Evolutionary conservation across 331 rosid species (phyloP).

Genomic region (Dryas integrifolia): DNA sequence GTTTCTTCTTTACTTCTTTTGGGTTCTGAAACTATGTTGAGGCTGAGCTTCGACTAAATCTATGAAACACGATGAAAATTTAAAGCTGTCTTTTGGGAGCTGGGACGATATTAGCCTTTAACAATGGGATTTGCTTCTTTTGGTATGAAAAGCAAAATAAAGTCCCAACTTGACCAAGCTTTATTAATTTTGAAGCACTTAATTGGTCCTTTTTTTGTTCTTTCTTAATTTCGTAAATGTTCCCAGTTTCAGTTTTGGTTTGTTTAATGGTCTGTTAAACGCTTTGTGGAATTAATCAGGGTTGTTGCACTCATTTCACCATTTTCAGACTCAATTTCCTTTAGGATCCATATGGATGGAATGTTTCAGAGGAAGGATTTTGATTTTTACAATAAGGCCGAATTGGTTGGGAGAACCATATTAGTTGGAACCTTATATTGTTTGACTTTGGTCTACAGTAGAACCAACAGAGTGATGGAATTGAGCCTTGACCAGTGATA

Average conservation of each 20-base stretch:
- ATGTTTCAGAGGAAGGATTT: not conserved
- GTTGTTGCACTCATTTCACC: too few relatives aligned
- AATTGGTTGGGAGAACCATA: not conserved
- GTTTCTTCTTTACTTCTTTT: not conserved
- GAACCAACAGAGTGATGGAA: too few relatives aligned
- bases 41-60: not conserved
- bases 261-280: too few relatives aligned
- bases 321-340: not conserved
- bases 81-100: not conserved
- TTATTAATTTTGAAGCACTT: not conserved
- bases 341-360: not conserved
- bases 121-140: not conserved
- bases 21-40: not conserved
- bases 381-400: not conserved
- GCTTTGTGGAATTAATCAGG: too few relatives aligned
- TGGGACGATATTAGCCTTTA: not conserved
- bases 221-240: too few relatives aligned
- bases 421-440: too few relatives aligned
- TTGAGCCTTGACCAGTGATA: too few relatives aligned
- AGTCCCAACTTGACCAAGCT: not conserved
- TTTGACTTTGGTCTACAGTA: too few relatives aligned
- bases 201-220: too few relatives aligned
- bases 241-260: too few relatives aligned
- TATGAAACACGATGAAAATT: not conserved
- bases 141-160: not conserved